These are phyloP conservation scores for Lactifluus rugatus DNA, from an alignment of 768 basidiomycete genomes.

Conservation along the genomic window DNA sequence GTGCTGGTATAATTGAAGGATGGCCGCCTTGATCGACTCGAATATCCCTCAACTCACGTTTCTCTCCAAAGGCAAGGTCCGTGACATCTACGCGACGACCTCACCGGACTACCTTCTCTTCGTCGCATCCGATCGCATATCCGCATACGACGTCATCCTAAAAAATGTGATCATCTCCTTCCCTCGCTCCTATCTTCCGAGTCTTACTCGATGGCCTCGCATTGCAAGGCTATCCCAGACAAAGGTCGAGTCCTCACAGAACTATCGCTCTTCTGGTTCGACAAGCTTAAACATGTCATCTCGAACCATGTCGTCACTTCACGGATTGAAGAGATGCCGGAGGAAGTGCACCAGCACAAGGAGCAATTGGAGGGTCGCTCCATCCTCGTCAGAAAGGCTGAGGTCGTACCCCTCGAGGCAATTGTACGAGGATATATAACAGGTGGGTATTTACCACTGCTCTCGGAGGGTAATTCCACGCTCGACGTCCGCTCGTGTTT, in stretches of 20 bases:
- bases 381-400: constrained; percentile 87
- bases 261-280: constrained; percentile 94
- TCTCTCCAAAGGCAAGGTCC: constrained; percentile 87
- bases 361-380: constrained; percentile 72
- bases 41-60: constrained; percentile 55
- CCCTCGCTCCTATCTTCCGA: background rate
- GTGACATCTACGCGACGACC: constrained; percentile 82
- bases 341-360: constrained; percentile 61
- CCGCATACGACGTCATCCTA: constrained; percentile 92
- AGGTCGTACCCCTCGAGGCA: constrained; percentile 85
- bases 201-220: background rate
- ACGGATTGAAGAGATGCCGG: constrained; percentile 72
- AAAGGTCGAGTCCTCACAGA: constrained; percentile 87
- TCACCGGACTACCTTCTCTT: constrained; percentile 72
- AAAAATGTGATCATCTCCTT: constrained; percentile 50
- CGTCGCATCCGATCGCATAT: constrained; percentile 92
- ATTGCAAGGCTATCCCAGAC: constrained; percentile 78
- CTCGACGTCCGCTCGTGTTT: background rate
- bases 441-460: constrained; percentile 40
- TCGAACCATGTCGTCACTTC: constrained; percentile 86
- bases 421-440: constrained; percentile 96
- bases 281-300: constrained; percentile 65
- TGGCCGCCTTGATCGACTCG: constrained; percentile 40
- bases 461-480: background rate
- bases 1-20: background rate